Evolutionary conservation across 192 early-diverging fungal species (phyloP), one percentile per base, ranked within the genome.

Genomic region (Funneliformis mosseae): DNA sequence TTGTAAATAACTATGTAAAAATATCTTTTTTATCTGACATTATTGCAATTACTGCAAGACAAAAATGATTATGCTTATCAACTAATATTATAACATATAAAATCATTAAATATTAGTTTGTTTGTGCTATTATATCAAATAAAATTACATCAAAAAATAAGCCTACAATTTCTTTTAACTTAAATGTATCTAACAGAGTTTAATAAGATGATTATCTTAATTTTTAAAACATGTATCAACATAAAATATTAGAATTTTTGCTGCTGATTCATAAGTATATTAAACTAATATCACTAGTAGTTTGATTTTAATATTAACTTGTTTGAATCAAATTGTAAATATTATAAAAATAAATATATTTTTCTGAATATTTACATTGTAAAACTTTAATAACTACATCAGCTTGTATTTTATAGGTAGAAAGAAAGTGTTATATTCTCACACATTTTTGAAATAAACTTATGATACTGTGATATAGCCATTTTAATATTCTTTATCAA

Each of bases 101-200:
- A 39, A 71, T 71, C 43, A 71, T 71, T 12, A 23, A 71, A 25
- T 71, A 71, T 14, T n/a, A 71, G 42, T 73, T 73, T 25, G 27
- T 73, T 73, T 73, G 46, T 46, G 45, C 71, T 12, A 5, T 73
- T 25, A 23, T 73, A 16, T 73, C 3, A 27, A 73, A 5, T 28
- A 73, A 50, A 23, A 73, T n/a, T 50, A 73, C 1, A 50, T 50
- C 45, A 48, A 28, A 45, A 73, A 73, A 50, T 25, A 11, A 4
- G 12, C 23, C 21, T 9, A 73, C 27, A 73, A 18, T 33, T 73
- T 33, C 16, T 18, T 0, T 73, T 73, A 23, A 45, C 16, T 71
- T n/a, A 42, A 23, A 41, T 14, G 5, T 42, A 71, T 71, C 69
- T 42, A 71, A 46, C 69, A 71, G 11, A 71, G 18, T 43, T 18